These are phyloP conservation scores for Eimeria sp. DNA, from an alignment of 169 alveolate genomes.

Conservation along the genomic window DNA sequence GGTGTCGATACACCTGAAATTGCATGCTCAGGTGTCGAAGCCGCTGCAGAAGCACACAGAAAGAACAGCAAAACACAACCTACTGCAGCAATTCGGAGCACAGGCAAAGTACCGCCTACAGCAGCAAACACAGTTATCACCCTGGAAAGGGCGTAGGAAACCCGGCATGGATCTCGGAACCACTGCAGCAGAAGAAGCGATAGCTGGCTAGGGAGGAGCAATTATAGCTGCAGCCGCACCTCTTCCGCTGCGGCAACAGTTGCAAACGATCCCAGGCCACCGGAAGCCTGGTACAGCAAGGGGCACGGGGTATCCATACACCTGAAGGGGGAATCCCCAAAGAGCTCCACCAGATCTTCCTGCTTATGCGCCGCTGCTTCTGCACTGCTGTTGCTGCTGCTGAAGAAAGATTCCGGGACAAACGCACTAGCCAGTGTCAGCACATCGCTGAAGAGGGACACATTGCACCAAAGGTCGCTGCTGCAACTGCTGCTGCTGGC, in stretches of 20 bases:
- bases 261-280: slow-evolving; percentile 13
- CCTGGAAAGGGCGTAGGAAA: neutral
- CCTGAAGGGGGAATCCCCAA: slow-evolving; percentile 16
- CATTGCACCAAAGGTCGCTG: neutral
- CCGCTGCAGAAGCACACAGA: slow-evolving; percentile 28
- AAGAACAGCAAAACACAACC: neutral
- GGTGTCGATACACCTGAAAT: slow-evolving; percentile 11
- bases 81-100: neutral
- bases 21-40: slow-evolving; percentile 24
- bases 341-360: slow-evolving; percentile 20
- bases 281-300: neutral
- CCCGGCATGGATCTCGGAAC: neutral
- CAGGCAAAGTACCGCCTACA: neutral
- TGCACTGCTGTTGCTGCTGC: slow-evolving; percentile 8
- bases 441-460: neutral
- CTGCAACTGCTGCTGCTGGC: neutral
- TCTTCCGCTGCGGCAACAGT: slow-evolving; percentile 42
- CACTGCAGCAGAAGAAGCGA: neutral
- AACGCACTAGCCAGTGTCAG: neutral
- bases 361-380: neutral
- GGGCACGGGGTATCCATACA: slow-evolving; percentile 47
- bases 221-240: neutral
- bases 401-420: slow-evolving; percentile 17
- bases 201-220: neutral
- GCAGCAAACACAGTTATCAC: neutral